These are phyloP conservation scores for Scleroderma bovista DNA, from an alignment of 768 basidiomycete genomes.

Conservation along the genomic window DNA sequence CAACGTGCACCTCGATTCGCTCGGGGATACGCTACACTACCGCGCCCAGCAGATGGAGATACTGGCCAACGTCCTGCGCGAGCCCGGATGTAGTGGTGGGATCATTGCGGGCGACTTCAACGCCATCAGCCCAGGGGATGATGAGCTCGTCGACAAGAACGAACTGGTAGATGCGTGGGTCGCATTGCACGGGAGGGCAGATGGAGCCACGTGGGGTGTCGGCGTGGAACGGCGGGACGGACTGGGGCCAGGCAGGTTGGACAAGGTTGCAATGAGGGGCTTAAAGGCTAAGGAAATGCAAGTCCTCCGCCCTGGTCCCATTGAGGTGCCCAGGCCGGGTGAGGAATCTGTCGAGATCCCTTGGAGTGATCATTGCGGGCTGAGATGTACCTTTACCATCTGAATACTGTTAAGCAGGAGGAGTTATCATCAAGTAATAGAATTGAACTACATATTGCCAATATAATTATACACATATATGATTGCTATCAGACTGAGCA, in stretches of 20 bases:
- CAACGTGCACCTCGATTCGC: conserved; percentile 36
- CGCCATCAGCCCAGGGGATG: conserved; percentile 34
- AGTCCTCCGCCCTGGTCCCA: conserved; percentile 31
- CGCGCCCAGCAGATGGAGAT: conserved; percentile 31
- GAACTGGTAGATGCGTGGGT: conserved; percentile 40
- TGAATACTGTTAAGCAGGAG: conserved; percentile 2
- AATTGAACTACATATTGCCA: too few species aligned
- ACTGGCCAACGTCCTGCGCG: conserved; percentile 33
- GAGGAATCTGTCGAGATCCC: conserved; percentile 13
- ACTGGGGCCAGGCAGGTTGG: conserved; percentile 31
- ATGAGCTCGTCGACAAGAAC: conserved; percentile 31
- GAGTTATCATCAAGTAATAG: too few species aligned
- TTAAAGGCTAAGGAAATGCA: conserved; percentile 30
- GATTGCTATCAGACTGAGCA: neutral
- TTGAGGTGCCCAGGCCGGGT: conserved; percentile 11
- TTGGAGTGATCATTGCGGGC: conserved; percentile 37
- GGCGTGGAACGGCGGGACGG: conserved; percentile 23
- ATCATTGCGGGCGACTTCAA: conserved; percentile 47
- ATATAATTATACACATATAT: too few species aligned
- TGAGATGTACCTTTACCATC: conserved; percentile 26
- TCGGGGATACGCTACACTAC: conserved; percentile 14
- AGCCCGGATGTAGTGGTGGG: conserved; percentile 36
- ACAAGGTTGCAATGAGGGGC: conserved; percentile 38
- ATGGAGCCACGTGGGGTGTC: conserved; percentile 37
- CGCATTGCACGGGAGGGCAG: conserved; percentile 27